Evolutionary conservation across 1,139 yeast species (phyloP), one percentile per base, ranked within the genome.

Genomic region (Yarrowia galli): DNA sequence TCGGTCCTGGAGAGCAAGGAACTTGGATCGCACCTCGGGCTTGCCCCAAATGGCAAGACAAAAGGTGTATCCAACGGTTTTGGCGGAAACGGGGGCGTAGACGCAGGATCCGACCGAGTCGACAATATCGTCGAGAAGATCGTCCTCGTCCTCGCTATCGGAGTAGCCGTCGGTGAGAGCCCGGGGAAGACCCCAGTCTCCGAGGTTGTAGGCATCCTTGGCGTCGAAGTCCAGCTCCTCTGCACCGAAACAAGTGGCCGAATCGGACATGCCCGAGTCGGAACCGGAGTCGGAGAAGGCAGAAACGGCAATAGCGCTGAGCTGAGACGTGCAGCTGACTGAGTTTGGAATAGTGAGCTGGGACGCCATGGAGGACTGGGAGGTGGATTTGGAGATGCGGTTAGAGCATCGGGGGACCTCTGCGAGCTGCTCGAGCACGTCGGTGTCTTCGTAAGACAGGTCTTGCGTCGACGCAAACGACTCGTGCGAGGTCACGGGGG

Each of bases 251-350:
- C 66, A 61, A 61, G 66, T 61, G 54, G 66, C 66, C 54, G 66
- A 61, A 25, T 61, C 66, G 66, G 66, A 61, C 66, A 61, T 61
- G 66, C 66, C 66, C 66, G 66, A 61, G 49, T 61, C 66, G 64
- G 64, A 58, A 58, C 64, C 64, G 18, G 66, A 46, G 66, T 61
- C 66, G 54, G 66, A 61, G 25, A 61, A 61, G n/a, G 66, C 56
- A 16, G 66, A 61, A 36, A 61, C 66, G 56, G 66, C 66, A 61
- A 61, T 61, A 48, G 66, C 66, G 56, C 56, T 46, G 56, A 61
- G 66, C 46, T 61, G 66, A 18, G 66, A 61, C 54, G 56, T 38
- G 56, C 66, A 61, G 56, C 56, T 46, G 66, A 61, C 66, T 46
- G 66, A 61, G 56, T 61, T 61, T 3, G 66, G 66, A 18, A 61